phyloP scores from a whole-genome alignment of 371 early-diverging fungal species.

The Actinomucor elegans region DNA sequence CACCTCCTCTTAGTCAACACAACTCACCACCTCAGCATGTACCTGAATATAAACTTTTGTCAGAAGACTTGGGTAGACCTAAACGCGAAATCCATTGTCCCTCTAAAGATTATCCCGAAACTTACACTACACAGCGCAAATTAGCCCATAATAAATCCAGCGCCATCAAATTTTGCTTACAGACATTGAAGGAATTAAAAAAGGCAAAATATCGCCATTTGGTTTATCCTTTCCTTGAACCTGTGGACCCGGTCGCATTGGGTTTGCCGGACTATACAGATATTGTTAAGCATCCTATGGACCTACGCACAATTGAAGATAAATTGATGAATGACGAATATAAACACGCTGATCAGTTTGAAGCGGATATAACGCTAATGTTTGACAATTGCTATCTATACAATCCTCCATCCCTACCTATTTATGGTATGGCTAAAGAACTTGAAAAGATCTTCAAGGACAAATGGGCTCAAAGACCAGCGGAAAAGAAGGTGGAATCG shows the following conservation, averaged over 20 bases:
- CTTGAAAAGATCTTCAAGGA: constrained; percentile 82
- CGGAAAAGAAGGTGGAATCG: not conserved
- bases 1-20: constrained; percentile 10
- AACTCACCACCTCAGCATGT: constrained; percentile 1
- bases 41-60: constrained; percentile 12
- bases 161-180: constrained; percentile 69
- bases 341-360: constrained; percentile 69
- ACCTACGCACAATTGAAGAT: constrained; percentile 87
- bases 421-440: constrained; percentile 80
- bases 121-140: constrained; percentile 36
- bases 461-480: constrained; percentile 71
- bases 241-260: constrained; percentile 93
- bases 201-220: constrained; percentile 71
- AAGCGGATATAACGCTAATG: constrained; percentile 83
- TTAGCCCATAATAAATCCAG: constrained; percentile 52
- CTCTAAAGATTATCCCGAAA: constrained; percentile 54
- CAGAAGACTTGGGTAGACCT: constrained; percentile 58
- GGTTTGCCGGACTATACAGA: constrained; percentile 93
- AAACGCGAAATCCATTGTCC: constrained; percentile 79
- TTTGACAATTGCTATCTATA: constrained; percentile 94
- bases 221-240: constrained; percentile 79
- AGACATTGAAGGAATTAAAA: constrained; percentile 73
- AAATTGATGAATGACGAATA: constrained; percentile 85
- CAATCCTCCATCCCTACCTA: constrained; percentile 88
- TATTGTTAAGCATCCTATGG: constrained; percentile 98